Base-by-base conservation (phyloP, 805 yeast genomes). In the Scheffersomyces ergatensis region DNA sequence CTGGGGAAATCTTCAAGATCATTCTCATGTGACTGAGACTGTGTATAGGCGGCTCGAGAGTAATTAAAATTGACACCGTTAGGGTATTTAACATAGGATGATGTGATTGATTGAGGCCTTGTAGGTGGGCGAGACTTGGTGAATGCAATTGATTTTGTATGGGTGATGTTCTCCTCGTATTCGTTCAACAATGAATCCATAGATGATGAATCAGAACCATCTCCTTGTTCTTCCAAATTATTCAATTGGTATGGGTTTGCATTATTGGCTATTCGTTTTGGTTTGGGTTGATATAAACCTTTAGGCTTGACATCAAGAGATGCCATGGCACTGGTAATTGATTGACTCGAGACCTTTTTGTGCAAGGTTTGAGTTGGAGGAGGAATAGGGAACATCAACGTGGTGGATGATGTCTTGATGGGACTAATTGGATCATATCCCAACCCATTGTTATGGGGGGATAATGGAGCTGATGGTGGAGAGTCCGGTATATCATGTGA, bases 141-240 rank as follows among this genome's bases (percentile, higher is more conserved):
- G 34, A 48, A 54, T 11, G 54, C 49, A 18, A 54, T 48, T 1
- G 65, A 54, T 36, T 45, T 51, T 1, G 64, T 58, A 32, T 47
- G 51, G 8, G 63, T 61, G 18, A 68, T 57, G 19, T 67, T 70
- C 26, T 71, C 77, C 47, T 72, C 68, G 57, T 72, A 59, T 55
- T 72, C 66, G 50, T 72, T 72, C 24, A 68, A 49, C 16, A 70
- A 53, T 13, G 73, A 62, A 53, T 72, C 73, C 67, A 67, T 60
- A 0, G 65, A 56, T 1, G 64, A 57, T 17, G 51, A 51, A 27
- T 55, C 61, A 4, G 62, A 60, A 35, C 47, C 47, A 13, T 37
- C 44, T 32, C 48, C 53, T 11, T 14, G 12, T 29, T 29, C 32
- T 14, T 29, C 5, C 11, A 29, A 29, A n/a, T 15, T n/a, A 14